phyloP scores from a whole-genome alignment of 2,329 filamentous ascomycete genomes.

The Verticillium alfalfae region DNA sequence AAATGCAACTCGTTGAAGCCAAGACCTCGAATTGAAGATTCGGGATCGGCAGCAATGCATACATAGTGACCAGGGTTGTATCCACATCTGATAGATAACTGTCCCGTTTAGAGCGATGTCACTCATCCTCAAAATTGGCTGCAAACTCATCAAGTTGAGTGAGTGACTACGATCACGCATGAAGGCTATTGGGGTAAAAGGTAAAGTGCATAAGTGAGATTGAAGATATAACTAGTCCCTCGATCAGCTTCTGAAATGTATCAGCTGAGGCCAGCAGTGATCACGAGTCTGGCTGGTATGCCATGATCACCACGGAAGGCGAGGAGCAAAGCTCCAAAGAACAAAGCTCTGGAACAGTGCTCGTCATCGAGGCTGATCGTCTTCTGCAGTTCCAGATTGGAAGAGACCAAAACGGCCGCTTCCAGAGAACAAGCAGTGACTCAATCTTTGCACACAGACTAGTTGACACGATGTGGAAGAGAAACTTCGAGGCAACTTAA shows the following conservation, averaged over 20 bases:
- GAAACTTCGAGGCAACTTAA: slow-evolving; percentile 87
- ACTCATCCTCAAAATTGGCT: neutral
- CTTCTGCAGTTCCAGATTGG: slow-evolving; percentile 13
- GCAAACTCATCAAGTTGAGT: neutral
- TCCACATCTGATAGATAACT: neutral
- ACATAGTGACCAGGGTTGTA: neutral
- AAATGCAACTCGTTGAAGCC: neutral
- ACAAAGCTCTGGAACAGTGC: neutral
- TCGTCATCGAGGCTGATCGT: slow-evolving; percentile 4
- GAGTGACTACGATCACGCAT: too few relatives aligned
- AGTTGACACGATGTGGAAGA: slow-evolving; percentile 83
- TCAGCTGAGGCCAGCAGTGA: slow-evolving; percentile 9
- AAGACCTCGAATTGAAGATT: neutral
- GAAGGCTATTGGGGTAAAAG: too few relatives aligned
- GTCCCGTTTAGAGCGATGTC: neutral
- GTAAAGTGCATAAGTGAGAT: too few relatives aligned
- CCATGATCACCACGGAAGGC: neutral
- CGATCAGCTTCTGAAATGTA: neutral
- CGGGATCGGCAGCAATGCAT: neutral
- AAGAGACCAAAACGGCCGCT: slow-evolving; percentile 46
- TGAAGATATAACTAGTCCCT: too few relatives aligned
- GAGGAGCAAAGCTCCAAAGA: slow-evolving; percentile 3
- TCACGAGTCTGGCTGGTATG: neutral
- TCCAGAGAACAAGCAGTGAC: slow-evolving; percentile 36
- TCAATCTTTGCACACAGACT: slow-evolving; percentile 92